A percentile compares a stretch with the other conserved stretches of the same genome.
phyloP scores from a whole-genome alignment of 306 rosid species.

The Quercus parvula region DNA sequence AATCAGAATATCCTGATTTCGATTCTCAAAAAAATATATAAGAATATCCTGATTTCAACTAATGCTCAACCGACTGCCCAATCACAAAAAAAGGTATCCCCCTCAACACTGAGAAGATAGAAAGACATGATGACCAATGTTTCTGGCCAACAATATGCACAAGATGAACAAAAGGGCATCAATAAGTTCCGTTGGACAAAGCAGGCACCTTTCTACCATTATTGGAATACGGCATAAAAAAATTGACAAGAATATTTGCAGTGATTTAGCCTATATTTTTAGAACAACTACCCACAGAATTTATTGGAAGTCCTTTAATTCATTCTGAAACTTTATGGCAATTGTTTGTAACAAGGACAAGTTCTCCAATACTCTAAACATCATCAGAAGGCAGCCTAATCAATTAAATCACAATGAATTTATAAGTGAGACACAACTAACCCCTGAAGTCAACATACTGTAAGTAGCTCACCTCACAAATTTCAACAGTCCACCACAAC shows the following conservation, averaged over 20 bases:
- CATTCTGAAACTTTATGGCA: background rate
- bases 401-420: constrained; percentile 24
- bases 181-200: background rate
- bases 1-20: background rate
- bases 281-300: background rate
- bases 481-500: constrained; percentile 48
- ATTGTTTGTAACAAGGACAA: constrained; percentile 1
- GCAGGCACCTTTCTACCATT: background rate
- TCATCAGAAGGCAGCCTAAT: constrained; percentile 33
- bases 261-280: background rate
- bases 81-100: background rate
- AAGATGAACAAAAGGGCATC: background rate
- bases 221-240: background rate
- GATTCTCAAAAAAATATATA: too few species aligned
- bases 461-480: constrained; percentile 47
- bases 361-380: constrained; percentile 17
- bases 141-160: background rate
- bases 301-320: background rate
- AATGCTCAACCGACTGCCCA: background rate
- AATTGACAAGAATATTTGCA: background rate
- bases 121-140: background rate
- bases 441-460: constrained; percentile 39
- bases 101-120: background rate
- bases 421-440: constrained; percentile 23
- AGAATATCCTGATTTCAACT: background rate